Conservation (phyloP, 305 asterid species). For the Striga hermonthica region DNA sequence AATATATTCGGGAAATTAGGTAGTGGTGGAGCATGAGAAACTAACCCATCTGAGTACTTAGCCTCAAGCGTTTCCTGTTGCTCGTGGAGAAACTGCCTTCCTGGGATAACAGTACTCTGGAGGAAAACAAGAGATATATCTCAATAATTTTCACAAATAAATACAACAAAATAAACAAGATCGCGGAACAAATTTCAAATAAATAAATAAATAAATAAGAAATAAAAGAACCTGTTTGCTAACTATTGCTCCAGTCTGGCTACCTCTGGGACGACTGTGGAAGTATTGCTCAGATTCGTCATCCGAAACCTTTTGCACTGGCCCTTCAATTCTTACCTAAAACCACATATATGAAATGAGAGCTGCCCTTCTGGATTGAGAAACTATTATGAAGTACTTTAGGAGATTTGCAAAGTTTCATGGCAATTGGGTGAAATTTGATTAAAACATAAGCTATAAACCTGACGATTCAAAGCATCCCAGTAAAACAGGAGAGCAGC, state of each 20-base stretch:
- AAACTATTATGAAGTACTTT: too few relatives aligned
- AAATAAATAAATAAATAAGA: too few relatives aligned
- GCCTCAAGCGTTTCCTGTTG: slow-evolving; percentile 59
- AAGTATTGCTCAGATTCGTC: slow-evolving; percentile 74
- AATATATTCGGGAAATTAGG: too few relatives aligned
- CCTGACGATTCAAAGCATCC: slow-evolving; percentile 53
- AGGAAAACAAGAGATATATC: not conserved
- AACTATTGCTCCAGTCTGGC: slow-evolving; percentile 71
- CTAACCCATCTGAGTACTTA: slow-evolving; percentile 66
- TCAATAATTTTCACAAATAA: too few relatives aligned
- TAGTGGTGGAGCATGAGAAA: not conserved
- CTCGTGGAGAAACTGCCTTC: slow-evolving; percentile 51
- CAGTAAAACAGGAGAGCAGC: slow-evolving; percentile 55
- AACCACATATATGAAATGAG: not conserved
- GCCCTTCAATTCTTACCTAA: slow-evolving; percentile 80
- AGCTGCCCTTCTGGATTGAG: too few relatives aligned
- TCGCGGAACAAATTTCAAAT: not conserved
- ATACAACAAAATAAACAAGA: slow-evolving; percentile 27
- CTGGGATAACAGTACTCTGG: slow-evolving; percentile 66
- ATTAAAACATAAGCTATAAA: not conserved
- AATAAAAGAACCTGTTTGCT: slow-evolving; percentile 59
- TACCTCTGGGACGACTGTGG: slow-evolving; percentile 70
- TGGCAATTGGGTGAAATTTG: too few relatives aligned
- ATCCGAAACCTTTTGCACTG: slow-evolving; percentile 59
- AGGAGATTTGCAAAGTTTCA: too few relatives aligned